Evolutionary conservation across 2,329 filamentous ascomycete genomes (phyloP).

Genomic region (Apiospora hydei): DNA sequence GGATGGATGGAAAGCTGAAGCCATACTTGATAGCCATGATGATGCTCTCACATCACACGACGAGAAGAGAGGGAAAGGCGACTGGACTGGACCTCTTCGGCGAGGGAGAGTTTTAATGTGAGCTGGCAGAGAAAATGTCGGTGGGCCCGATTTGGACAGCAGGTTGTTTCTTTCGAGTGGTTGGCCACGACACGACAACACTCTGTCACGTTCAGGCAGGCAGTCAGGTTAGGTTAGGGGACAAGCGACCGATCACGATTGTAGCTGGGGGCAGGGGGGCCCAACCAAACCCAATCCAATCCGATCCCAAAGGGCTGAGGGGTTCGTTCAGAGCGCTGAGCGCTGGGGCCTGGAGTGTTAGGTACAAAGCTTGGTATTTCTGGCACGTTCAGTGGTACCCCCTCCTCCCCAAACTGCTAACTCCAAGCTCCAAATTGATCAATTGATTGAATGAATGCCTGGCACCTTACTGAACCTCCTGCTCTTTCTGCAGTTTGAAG

Average conservation of each 20-base stretch:
- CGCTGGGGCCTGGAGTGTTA: background rate
- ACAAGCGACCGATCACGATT: constrained; percentile 9
- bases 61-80: constrained; percentile 25
- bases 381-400: background rate
- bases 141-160: constrained; percentile 22
- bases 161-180: constrained; percentile 3
- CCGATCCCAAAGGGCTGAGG: background rate
- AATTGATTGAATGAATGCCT: background rate
- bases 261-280: background rate
- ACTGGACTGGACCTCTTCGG: constrained; percentile 28
- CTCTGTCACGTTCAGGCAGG: background rate
- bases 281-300: background rate
- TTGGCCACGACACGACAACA: constrained; percentile 25
- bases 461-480: background rate
- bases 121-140: constrained; percentile 24
- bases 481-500: background rate
- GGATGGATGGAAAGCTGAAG: constrained; percentile 23
- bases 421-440: background rate
- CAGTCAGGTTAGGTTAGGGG: no score
- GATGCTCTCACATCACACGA: constrained; percentile 39
- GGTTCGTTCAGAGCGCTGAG: background rate
- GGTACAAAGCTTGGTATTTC: constrained; percentile 11
- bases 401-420: background rate
- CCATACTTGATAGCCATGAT: constrained; percentile 61
- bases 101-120: constrained; percentile 25